These are phyloP conservation scores for Chlamydomonas reinhardtii DNA, from an alignment of 163 green algal genomes.

Conservation along the genomic window DNA sequence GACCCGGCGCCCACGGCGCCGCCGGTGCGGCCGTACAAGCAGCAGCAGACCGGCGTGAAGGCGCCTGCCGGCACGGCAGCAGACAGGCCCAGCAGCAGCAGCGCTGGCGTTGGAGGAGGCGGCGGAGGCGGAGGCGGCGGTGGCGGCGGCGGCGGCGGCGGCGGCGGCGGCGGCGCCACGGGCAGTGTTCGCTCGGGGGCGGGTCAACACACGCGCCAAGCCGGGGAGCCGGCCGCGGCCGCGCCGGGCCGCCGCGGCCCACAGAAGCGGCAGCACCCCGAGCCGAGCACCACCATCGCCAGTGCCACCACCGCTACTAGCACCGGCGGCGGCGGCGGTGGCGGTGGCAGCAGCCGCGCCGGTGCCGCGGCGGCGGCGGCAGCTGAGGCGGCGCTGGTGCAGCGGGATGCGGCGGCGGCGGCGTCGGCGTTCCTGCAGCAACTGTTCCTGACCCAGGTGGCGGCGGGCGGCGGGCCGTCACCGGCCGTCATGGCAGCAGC, in stretches of 20 bases:
- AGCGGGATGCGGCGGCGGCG: neutral
- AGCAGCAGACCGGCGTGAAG: neutral
- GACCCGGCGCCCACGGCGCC: no score
- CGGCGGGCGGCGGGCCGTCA: no score
- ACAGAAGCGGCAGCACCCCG: neutral
- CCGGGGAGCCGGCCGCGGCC: no score
- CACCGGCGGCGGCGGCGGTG: neutral
- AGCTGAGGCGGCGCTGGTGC: no score
- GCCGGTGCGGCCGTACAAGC: neutral
- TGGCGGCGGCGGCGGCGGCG: no score
- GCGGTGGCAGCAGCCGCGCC: neutral
- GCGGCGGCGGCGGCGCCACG: no score
- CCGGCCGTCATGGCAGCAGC: no score
- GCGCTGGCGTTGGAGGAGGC: neutral
- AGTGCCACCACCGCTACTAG: neutral
- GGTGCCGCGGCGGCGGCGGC: neutral
- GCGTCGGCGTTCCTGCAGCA: no score
- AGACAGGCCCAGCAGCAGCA: conserved; percentile 11
- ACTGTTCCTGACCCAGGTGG: no score
- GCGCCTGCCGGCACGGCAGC: no score
- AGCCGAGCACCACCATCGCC: neutral
- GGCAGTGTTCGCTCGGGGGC: no score
- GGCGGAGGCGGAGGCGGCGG: neutral
- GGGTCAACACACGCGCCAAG: no score
- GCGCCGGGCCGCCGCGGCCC: neutral